phyloP scores from a whole-genome alignment of 805 yeast genomes.

The Saccharomycopsis fodiens region DNA sequence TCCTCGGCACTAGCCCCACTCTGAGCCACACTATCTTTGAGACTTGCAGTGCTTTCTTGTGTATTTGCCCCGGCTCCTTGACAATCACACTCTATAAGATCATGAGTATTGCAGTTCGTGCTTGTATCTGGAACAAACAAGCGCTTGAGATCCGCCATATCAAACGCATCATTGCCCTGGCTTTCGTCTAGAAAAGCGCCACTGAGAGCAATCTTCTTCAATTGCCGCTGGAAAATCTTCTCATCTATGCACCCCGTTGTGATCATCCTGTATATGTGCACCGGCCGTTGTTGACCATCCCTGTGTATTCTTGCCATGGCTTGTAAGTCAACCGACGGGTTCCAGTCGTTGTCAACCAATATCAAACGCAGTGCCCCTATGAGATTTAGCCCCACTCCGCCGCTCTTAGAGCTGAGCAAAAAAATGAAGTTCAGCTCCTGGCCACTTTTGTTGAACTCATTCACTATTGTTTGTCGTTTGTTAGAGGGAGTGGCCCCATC shows the following conservation, averaged over 20 bases:
- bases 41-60: not conserved
- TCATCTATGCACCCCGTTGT: constrained; percentile 92
- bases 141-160: constrained; percentile 60
- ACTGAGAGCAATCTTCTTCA: constrained; percentile 74
- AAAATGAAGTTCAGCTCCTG: constrained; percentile 46
- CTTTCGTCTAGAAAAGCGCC: constrained; percentile 49
- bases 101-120: constrained; percentile 67
- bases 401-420: constrained; percentile 80
- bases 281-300: constrained; percentile 81
- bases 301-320: constrained; percentile 95
- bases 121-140: constrained; percentile 52
- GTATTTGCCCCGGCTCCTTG: constrained; percentile 41
- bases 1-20: not conserved
- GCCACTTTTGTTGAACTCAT: constrained; percentile 50
- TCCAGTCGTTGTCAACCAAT: constrained; percentile 94
- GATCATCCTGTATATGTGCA: constrained; percentile 71
- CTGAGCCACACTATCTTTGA: not conserved
- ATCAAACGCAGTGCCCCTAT: constrained; percentile 76
- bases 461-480: constrained; percentile 58
- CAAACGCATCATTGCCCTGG: constrained; percentile 53
- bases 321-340: constrained; percentile 85
- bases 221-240: constrained; percentile 85
- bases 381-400: constrained; percentile 88
- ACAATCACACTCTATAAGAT: constrained; percentile 59
- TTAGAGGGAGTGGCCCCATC: constrained; percentile 81